These are phyloP conservation scores for Boletus subcaerulescens DNA, from an alignment of 768 basidiomycete species.

Conservation along the genomic window DNA sequence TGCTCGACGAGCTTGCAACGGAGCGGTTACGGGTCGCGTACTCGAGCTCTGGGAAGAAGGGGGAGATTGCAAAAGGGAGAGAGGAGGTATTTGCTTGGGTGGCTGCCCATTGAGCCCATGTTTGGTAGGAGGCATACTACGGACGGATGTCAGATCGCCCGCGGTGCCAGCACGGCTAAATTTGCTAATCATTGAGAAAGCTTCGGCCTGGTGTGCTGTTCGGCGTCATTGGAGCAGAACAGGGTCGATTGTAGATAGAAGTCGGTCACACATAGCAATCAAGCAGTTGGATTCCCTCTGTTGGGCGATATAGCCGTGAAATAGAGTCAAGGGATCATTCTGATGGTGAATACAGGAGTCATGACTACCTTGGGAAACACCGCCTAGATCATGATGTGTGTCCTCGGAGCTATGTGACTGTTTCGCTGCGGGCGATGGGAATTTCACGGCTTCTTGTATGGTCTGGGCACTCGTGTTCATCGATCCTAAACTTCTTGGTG, in stretches of 20 bases:
- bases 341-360: background rate
- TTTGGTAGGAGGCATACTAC: background rate
- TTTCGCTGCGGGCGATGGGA: background rate
- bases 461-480: background rate
- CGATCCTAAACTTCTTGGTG: background rate
- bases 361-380: background rate
- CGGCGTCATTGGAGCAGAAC: background rate
- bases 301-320: background rate
- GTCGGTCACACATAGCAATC: background rate
- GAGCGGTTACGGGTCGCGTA: slow-evolving; percentile 68
- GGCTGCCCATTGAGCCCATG: slow-evolving; percentile 17
- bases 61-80: slow-evolving; percentile 38
- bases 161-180: background rate
- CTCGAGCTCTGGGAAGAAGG: slow-evolving; percentile 39
- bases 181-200: slow-evolving; percentile 2
- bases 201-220: background rate
- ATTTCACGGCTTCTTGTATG: background rate
- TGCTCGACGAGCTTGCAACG: slow-evolving; percentile 69
- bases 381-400: background rate
- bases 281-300: background rate
- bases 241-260: background rate
- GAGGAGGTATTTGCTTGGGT: slow-evolving; percentile 48
- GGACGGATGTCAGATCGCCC: background rate
- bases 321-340: too few relatives aligned
- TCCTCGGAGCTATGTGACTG: background rate